Evolutionary conservation across 371 early-diverging fungal species (phyloP).

Genomic region (Mucor velutinosus): DNA sequence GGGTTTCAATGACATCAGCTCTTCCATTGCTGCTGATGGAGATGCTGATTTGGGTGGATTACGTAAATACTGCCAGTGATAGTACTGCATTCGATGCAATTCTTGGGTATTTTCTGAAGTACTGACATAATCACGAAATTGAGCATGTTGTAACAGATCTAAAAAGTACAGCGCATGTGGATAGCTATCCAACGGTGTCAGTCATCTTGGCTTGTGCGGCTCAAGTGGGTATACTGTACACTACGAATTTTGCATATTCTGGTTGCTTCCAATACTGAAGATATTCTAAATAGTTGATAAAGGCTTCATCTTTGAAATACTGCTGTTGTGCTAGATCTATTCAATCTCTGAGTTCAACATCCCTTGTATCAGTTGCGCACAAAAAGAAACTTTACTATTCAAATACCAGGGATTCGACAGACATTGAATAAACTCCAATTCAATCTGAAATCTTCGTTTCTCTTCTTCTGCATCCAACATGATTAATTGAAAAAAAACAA

Average conservation of each 20-base stretch:
- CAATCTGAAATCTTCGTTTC: conserved; percentile 79
- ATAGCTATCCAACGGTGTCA: conserved; percentile 56
- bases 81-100: conserved; percentile 84
- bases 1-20: conserved; percentile 9
- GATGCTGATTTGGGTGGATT: conserved; percentile 38
- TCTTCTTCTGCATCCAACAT: conserved; percentile 40
- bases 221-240: conserved; percentile 55
- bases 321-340: conserved; percentile 88
- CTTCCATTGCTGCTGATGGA: neutral
- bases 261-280: conserved; percentile 91
- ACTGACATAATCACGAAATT: conserved; percentile 79
- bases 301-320: conserved; percentile 81
- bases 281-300: conserved; percentile 87
- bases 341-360: neutral
- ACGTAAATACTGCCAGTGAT: conserved; percentile 80
- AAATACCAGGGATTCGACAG: conserved; percentile 94
- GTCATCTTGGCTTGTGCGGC: neutral
- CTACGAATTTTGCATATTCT: conserved; percentile 86
- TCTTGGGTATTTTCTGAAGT: conserved; percentile 74
- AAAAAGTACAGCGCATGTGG: conserved; percentile 88
- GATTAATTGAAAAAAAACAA: neutral
- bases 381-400: conserved; percentile 53
- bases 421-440: conserved; percentile 94
- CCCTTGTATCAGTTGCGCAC: neutral
- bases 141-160: conserved; percentile 77